Evolutionary conservation across 768 basidiomycete species (phyloP).

Genomic region (Lentinula sp.): DNA sequence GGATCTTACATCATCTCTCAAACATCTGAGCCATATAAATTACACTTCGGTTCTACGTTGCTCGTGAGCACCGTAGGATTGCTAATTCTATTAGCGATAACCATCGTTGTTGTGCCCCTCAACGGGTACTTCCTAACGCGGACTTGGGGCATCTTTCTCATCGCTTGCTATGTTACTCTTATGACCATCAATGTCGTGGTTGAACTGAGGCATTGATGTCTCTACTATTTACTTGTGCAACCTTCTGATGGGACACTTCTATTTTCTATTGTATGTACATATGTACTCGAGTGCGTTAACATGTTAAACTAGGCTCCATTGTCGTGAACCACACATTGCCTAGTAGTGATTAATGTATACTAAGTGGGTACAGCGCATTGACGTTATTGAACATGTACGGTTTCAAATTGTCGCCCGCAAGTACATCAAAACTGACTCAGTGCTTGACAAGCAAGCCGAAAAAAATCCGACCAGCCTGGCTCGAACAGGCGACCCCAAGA

Average conservation of each 20-base stretch:
- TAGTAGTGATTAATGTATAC: too few species aligned
- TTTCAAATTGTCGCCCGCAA: too few species aligned
- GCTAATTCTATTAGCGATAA: conserved; percentile 66
- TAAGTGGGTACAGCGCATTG: too few species aligned
- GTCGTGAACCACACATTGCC: too few species aligned
- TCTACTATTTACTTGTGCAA: neutral
- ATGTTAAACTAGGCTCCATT: too few species aligned
- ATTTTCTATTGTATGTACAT: neutral
- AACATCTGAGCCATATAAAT: conserved; percentile 53
- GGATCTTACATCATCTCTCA: conserved; percentile 80
- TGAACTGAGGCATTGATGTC: conserved; percentile 42
- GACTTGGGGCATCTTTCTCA: conserved; percentile 78
- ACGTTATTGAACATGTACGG: too few species aligned
- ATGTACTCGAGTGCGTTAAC: too few species aligned
- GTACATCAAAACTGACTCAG: too few species aligned
- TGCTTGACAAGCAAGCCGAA: too few species aligned
- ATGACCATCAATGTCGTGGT: conserved; percentile 80
- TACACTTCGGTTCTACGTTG: conserved; percentile 79
- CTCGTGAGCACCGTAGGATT: conserved; percentile 81
- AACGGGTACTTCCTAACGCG: conserved; percentile 79
- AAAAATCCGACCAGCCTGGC: conserved; percentile 44
- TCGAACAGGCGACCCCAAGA: conserved; percentile 61
- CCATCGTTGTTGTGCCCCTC: conserved; percentile 77
- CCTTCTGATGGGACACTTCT: neutral
- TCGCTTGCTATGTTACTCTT: conserved; percentile 64